A percentile compares a stretch with the other conserved stretches of the same genome.
These are phyloP conservation scores for Infundibulicybe gibba DNA, from an alignment of 768 basidiomycete genomes.

Conservation along the genomic window DNA sequence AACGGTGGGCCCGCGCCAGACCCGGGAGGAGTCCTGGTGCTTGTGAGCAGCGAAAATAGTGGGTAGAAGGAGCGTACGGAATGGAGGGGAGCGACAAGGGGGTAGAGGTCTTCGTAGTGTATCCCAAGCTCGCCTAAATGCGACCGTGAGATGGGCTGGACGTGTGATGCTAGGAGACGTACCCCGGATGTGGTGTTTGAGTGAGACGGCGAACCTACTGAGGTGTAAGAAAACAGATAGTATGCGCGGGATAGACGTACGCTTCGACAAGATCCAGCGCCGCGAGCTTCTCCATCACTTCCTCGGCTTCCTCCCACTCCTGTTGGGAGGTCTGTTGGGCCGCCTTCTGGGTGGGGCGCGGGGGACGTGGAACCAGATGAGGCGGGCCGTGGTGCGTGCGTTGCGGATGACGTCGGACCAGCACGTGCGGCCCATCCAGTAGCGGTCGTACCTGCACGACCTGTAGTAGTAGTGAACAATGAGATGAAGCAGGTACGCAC, in stretches of 20 bases:
- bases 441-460: constrained; percentile 50
- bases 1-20: neutral
- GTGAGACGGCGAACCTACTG: constrained; percentile 46
- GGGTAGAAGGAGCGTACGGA: constrained; percentile 28
- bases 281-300: constrained; percentile 61
- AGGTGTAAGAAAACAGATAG: neutral
- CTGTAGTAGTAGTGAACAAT: neutral
- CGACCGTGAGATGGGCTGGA: neutral
- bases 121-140: constrained; percentile 51
- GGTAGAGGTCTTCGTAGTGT: constrained; percentile 61
- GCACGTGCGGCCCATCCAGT: constrained; percentile 51
- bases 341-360: constrained; percentile 37
- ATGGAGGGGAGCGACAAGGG: constrained; percentile 53
- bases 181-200: constrained; percentile 65
- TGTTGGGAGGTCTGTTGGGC: constrained; percentile 16
- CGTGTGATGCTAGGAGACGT: neutral
- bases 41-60: no score
- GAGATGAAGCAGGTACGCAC: constrained; percentile 22
- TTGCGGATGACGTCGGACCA: constrained; percentile 59
- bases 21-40: neutral
- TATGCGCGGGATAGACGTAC: constrained; percentile 24
- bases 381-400: constrained; percentile 42
- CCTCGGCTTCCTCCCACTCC: constrained; percentile 40
- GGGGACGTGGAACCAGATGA: constrained; percentile 64
- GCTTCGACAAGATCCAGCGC: constrained; percentile 58